Percentiles rank a stretch among this genome's conserved stretches.
Conservation (phyloP, 139 green algal genomes). For the Tetradesmus obliquus region DNA sequence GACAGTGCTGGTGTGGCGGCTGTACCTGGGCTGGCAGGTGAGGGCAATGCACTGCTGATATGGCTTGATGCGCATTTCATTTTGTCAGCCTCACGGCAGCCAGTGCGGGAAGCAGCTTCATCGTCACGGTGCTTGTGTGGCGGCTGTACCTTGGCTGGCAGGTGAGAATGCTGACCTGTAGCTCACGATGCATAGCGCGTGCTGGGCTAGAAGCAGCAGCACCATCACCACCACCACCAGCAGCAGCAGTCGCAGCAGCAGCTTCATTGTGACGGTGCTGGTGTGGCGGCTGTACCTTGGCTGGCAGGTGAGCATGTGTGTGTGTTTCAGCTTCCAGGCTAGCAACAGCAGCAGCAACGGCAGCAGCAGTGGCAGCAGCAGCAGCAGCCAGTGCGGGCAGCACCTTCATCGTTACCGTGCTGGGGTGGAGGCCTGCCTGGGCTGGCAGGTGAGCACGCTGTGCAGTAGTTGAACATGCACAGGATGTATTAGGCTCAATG, state of each 20-base stretch:
- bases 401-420: conserved; percentile 46
- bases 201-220: no score
- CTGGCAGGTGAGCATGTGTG: background rate
- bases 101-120: conserved; percentile 42
- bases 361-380: no score
- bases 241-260: conserved; percentile 24
- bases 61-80: no score
- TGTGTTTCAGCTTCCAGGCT: no score
- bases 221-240: no score
- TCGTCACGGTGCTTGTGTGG: conserved; percentile 49
- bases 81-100: conserved; percentile 40
- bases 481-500: no score
- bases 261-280: conserved; percentile 48
- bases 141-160: conserved; percentile 42
- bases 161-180: background rate
- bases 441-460: background rate
- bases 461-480: no score
- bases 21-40: conserved; percentile 4
- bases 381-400: conserved; percentile 41
- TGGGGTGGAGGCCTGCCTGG: conserved; percentile 50
- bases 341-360: no score
- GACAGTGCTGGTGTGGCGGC: conserved; percentile 25
- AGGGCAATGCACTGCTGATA: no score
- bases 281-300: conserved; percentile 50
- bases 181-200: no score